These are phyloP conservation scores for Tetracentron sinense DNA, from an alignment of 164 flowering plant genomes.

Conservation along the genomic window DNA sequence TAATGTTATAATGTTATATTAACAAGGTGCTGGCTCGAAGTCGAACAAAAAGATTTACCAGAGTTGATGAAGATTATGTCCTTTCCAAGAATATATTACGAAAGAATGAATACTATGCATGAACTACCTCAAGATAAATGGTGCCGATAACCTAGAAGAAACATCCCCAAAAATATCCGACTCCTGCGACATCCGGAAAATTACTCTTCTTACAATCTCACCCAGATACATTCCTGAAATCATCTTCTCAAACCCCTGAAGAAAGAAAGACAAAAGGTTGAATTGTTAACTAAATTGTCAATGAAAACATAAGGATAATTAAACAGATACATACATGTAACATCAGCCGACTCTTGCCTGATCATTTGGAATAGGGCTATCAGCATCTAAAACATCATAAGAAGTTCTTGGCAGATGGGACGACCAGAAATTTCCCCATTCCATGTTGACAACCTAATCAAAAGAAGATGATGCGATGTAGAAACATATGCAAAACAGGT, in stretches of 20 bases:
- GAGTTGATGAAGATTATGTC: neutral
- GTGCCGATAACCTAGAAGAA: slow-evolving; percentile 41
- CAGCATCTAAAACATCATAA: slow-evolving; percentile 76
- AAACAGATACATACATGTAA: neutral
- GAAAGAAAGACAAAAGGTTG: slow-evolving; percentile 12
- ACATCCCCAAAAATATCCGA: slow-evolving; percentile 62
- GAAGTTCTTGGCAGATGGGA: slow-evolving; percentile 87
- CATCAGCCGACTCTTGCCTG: slow-evolving; percentile 40
- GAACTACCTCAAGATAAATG: slow-evolving; percentile 62
- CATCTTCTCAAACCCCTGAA: slow-evolving; percentile 98
- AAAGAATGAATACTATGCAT: neutral
- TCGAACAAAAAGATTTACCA: neutral
- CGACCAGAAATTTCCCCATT: slow-evolving; percentile 96
- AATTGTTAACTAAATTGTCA: neutral
- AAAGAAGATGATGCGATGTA: slow-evolving; percentile 1
- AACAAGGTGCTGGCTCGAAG: neutral
- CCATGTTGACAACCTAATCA: slow-evolving; percentile 82
- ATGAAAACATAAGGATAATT: neutral
- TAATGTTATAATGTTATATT: too few relatives aligned
- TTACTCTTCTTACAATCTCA: slow-evolving; percentile 86
- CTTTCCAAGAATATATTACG: neutral
- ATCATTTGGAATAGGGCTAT: slow-evolving; percentile 78
- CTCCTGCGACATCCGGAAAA: slow-evolving; percentile 70
- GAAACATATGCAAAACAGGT: neutral
- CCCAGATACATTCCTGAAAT: slow-evolving; percentile 97